phyloP scores from a whole-genome alignment of 2,329 filamentous ascomycete genomes.

The Aspergillaceae sp. region DNA sequence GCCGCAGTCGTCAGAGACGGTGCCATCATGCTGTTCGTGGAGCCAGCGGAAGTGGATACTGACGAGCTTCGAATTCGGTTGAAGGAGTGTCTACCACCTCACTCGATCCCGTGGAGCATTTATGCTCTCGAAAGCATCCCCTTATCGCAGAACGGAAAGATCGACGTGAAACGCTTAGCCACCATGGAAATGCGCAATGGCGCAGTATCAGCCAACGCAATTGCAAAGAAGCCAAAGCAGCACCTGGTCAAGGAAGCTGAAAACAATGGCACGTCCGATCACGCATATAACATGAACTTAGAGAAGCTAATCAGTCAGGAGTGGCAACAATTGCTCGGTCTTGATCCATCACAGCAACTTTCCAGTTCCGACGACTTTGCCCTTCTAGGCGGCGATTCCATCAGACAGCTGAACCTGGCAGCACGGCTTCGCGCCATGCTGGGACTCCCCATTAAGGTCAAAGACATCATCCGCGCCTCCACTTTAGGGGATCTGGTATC shows the following conservation, averaged over 20 bases:
- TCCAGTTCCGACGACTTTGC: slow-evolving; percentile 4
- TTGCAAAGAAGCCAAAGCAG: neutral
- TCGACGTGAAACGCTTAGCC: slow-evolving; percentile 1
- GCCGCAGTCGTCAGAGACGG: neutral
- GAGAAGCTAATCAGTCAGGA: neutral
- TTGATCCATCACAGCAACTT: neutral
- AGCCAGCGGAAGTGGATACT: neutral
- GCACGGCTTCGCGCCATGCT: neutral
- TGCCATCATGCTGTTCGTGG: neutral
- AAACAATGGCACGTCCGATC: neutral
- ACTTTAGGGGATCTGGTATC: neutral
- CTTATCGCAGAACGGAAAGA: slow-evolving; percentile 3
- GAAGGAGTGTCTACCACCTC: slow-evolving; percentile 1
- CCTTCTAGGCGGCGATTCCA: slow-evolving; percentile 9
- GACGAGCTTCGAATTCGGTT: slow-evolving; percentile 1
- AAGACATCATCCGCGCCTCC: neutral
- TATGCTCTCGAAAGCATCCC: slow-evolving; percentile 4
- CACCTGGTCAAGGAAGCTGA: neutral
- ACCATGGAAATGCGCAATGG: neutral
- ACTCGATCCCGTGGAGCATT: slow-evolving; percentile 3
- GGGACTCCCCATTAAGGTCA: neutral
- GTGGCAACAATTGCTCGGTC: neutral
- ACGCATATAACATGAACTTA: neutral
- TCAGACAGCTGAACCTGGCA: slow-evolving; percentile 9
- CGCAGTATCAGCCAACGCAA: neutral